phyloP scores from a whole-genome alignment of 441 rosid species.

The Croton laevigatus region DNA sequence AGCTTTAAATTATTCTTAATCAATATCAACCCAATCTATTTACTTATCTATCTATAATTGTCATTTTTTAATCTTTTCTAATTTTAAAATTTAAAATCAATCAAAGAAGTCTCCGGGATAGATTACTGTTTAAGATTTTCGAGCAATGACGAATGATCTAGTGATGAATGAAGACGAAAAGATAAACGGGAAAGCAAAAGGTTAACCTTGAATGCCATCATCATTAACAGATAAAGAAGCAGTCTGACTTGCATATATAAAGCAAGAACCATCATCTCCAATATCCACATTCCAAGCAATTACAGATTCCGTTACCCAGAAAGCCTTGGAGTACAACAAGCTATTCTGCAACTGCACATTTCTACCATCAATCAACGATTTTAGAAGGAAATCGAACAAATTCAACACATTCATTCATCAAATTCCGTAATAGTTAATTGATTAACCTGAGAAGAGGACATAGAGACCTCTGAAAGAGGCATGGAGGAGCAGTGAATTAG shows the following conservation, averaged over 20 bases:
- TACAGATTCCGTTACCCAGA: slow-evolving; percentile 61
- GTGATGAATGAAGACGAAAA: not conserved
- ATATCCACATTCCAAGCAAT: slow-evolving; percentile 82
- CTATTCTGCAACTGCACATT: slow-evolving; percentile 45
- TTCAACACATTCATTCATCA: not conserved
- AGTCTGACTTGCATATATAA: slow-evolving; percentile 59
- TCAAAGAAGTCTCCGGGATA: not conserved
- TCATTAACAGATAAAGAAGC: slow-evolving; percentile 56
- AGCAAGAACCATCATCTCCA: slow-evolving; percentile 55
- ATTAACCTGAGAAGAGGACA: slow-evolving; percentile 45
- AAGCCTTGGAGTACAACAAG: slow-evolving; percentile 61
- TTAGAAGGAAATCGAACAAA: slow-evolving; percentile 11
- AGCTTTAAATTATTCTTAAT: no score
- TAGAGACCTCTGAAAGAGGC: slow-evolving; percentile 37
- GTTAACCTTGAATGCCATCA: slow-evolving; percentile 60
- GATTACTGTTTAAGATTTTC: slow-evolving; percentile 8
- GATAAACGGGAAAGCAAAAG: not conserved
- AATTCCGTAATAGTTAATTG: not conserved
- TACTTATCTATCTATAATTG: no score
- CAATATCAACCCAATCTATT: no score
- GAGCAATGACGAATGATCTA: not conserved
- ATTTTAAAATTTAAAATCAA: no score
- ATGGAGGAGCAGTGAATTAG: slow-evolving; percentile 41
- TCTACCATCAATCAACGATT: slow-evolving; percentile 18
- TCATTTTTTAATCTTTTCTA: no score